Conservation (phyloP, 2,329 filamentous ascomycete species). For the Fonsecaea multimorphosa region DNA sequence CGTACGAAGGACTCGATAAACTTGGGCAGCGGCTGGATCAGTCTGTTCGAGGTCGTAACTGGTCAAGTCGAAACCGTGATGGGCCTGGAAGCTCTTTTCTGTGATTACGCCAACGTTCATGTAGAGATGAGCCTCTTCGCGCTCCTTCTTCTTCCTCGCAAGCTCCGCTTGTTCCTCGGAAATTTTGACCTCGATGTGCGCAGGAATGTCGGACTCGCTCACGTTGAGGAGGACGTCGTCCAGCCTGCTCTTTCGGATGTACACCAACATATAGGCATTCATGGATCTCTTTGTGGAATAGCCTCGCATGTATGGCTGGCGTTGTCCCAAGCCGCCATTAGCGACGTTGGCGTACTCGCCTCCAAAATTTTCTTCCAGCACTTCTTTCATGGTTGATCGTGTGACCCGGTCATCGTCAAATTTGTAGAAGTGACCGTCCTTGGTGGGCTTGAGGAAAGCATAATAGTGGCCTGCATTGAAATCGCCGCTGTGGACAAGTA, state of each 20-base stretch:
- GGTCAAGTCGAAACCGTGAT: slow-evolving; percentile 83
- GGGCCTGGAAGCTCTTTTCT: slow-evolving; percentile 77
- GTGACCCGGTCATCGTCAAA: slow-evolving; percentile 98
- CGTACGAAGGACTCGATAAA: slow-evolving; percentile 75
- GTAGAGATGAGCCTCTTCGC: slow-evolving; percentile 93
- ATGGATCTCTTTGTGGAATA: slow-evolving; percentile 71
- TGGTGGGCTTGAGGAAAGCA: slow-evolving; percentile 90
- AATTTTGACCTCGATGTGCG: slow-evolving; percentile 77
- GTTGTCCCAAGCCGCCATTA: slow-evolving; percentile 63
- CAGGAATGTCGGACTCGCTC: slow-evolving; percentile 76
- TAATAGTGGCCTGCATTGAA: slow-evolving; percentile 98
- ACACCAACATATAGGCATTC: slow-evolving; percentile 99
- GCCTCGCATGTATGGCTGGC: slow-evolving; percentile 69
- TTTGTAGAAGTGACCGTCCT: slow-evolving; percentile 93
- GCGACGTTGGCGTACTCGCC: slow-evolving; percentile 73
- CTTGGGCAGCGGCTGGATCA: slow-evolving; percentile 73
- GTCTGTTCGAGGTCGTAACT: slow-evolving; percentile 66
- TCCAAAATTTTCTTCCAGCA: slow-evolving; percentile 94
- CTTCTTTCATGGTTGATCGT: slow-evolving; percentile 88
- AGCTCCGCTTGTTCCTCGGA: slow-evolving; percentile 79
- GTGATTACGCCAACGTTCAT: slow-evolving; percentile 83
- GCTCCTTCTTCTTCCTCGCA: slow-evolving; percentile 82
- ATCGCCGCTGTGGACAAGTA: slow-evolving; percentile 94
- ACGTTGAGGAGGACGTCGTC: slow-evolving; percentile 81
- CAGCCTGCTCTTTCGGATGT: slow-evolving; percentile 85